Evolutionary conservation across 1,284 basidiomycete genomes (phyloP).

Genomic region (Tetrapyrgos nigripes): DNA sequence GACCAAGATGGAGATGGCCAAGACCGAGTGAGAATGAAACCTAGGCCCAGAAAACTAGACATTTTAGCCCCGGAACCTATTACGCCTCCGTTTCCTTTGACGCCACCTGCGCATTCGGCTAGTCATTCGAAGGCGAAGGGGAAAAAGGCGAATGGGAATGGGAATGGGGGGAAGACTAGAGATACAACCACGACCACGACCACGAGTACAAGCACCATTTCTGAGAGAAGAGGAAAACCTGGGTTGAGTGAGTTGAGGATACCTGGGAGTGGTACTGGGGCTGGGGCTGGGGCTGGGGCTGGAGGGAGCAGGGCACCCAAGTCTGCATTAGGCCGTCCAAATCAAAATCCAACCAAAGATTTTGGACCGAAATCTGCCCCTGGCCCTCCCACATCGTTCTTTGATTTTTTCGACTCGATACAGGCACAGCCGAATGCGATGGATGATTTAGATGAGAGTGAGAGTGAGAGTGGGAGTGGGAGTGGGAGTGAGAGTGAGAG

Average conservation of each 20-base stretch:
- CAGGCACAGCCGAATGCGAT: conserved; percentile 72
- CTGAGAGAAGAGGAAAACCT: conserved; percentile 30
- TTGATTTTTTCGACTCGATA: conserved; percentile 81
- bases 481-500: not conserved
- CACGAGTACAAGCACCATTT: conserved; percentile 8
- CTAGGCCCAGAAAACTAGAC: conserved; percentile 19
- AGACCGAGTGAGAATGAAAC: no score
- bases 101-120: no score
- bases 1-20: no score
- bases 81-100: conserved; percentile 43
- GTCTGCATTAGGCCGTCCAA: no score
- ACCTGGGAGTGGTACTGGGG: not conserved
- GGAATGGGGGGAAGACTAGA: not conserved
- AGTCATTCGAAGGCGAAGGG: no score
- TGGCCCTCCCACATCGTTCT: conserved; percentile 70
- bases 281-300: not conserved
- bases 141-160: no score
- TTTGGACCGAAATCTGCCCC: no score
- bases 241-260: not conserved
- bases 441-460: conserved; percentile 70
- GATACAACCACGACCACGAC: not conserved
- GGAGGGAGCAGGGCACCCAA: not conserved
- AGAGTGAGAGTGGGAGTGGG: conserved; percentile 21
- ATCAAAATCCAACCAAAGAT: no score
- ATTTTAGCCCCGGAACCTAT: conserved; percentile 47